These are phyloP conservation scores for Pythium oligandrum DNA, from an alignment of 352 stramenopile genomes.

Conservation along the genomic window DNA sequence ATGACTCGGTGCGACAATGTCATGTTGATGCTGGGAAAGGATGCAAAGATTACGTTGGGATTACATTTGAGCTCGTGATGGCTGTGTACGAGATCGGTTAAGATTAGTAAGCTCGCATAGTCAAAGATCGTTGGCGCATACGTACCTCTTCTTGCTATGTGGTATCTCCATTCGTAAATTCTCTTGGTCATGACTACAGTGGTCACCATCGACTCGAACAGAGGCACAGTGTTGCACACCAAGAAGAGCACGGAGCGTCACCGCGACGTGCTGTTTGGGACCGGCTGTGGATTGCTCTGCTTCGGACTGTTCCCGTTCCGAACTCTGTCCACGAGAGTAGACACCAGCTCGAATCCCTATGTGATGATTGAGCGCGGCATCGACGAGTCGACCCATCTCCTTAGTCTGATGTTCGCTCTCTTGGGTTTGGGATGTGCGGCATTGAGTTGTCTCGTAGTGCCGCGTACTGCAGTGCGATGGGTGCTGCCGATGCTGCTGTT, in stretches of 20 bases:
- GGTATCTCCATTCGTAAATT: too few species aligned
- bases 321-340: background rate
- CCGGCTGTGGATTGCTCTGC: slow-evolving; percentile 22
- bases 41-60: too few species aligned
- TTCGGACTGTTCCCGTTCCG: slow-evolving; percentile 24
- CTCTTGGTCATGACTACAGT: too few species aligned
- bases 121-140: too few species aligned
- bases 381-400: slow-evolving; percentile 8
- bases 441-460: slow-evolving; percentile 22
- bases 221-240: too few species aligned
- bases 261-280: slow-evolving; percentile 25
- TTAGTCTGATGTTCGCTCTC: slow-evolving; percentile 15
- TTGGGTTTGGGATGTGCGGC: slow-evolving; percentile 15
- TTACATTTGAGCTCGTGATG: too few species aligned
- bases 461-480: slow-evolving; percentile 10
- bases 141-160: too few species aligned
- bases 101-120: too few species aligned
- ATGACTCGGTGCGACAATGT: too few species aligned
- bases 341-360: background rate
- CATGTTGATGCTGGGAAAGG: too few species aligned
- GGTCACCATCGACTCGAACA: too few species aligned
- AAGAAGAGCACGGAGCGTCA: slow-evolving; percentile 2
- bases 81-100: too few species aligned
- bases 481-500: slow-evolving; percentile 10
- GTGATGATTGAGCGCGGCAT: slow-evolving; percentile 7